phyloP scores from a whole-genome alignment of 2,329 filamentous ascomycete species.

The Fusarium concolor region DNA sequence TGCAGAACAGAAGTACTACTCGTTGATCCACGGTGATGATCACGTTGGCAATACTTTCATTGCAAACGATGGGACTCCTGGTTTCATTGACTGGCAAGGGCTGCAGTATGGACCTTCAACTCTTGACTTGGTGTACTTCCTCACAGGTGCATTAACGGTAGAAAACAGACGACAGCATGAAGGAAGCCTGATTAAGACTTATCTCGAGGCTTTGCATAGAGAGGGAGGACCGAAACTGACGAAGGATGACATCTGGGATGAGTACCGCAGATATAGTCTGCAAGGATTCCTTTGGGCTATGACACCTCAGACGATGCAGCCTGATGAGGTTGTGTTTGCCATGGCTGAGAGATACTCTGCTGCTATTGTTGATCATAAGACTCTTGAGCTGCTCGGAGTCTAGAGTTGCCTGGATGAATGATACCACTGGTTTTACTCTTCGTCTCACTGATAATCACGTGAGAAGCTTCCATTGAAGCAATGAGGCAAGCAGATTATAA shows the following conservation, averaged over 20 bases:
- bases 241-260: not conserved
- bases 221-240: not conserved
- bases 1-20: not conserved
- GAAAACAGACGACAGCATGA: not conserved
- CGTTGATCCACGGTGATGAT: constrained; percentile 3
- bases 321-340: not conserved
- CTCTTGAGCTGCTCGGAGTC: not conserved
- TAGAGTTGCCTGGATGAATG: not conserved
- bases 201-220: not conserved
- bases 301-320: constrained; percentile 6
- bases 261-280: not conserved
- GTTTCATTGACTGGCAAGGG: constrained; percentile 1
- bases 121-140: not conserved
- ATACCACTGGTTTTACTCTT: no score
- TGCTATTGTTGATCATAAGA: not conserved
- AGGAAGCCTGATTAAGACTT: not conserved
- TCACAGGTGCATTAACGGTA: not conserved
- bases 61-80: not conserved
- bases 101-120: not conserved
- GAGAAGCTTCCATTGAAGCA: no score
- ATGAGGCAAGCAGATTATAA: not conserved
- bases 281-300: constrained; percentile 1
- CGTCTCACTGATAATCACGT: no score
- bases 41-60: constrained; percentile 1
- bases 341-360: constrained; percentile 3